phyloP scores from a whole-genome alignment of 257 asterid species.

The Petunia axillaris region DNA sequence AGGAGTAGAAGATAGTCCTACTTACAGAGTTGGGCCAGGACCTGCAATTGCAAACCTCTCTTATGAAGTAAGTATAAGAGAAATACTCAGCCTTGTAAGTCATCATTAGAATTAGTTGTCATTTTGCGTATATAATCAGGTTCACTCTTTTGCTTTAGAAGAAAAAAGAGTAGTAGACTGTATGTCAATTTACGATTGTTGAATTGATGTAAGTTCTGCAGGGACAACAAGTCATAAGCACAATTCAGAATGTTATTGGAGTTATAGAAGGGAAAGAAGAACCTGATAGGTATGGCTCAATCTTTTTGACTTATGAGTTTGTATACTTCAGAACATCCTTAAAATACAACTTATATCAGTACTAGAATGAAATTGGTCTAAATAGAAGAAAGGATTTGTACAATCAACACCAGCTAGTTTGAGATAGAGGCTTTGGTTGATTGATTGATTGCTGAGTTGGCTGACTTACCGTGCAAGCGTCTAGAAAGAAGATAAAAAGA shows the following conservation, averaged over 20 bases:
- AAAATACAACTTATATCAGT: background rate
- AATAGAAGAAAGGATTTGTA: background rate
- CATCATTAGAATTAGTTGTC: background rate
- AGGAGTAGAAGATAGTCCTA: slow-evolving; percentile 71
- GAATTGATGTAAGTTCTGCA: slow-evolving; percentile 36
- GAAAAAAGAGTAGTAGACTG: background rate
- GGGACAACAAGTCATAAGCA: slow-evolving; percentile 83
- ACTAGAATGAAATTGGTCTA: background rate
- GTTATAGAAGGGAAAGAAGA: slow-evolving; percentile 78
- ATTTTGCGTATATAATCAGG: background rate
- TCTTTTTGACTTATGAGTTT: slow-evolving; percentile 4
- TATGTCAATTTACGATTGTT: background rate
- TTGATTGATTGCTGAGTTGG: background rate
- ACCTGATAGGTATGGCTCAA: slow-evolving; percentile 65
- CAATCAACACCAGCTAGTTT: background rate
- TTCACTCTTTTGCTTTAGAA: background rate
- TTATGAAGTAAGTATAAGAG: slow-evolving; percentile 50
- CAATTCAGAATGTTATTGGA: slow-evolving; percentile 84
- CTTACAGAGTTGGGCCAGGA: slow-evolving; percentile 79
- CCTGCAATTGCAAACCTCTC: slow-evolving; percentile 71
- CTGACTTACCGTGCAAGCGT: background rate
- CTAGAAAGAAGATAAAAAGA: background rate
- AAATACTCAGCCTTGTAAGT: background rate
- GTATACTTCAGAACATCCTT: background rate
- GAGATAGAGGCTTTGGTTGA: background rate